phyloP scores from a whole-genome alignment of 345 rosid genomes.

The Reutealis trisperma region DNA sequence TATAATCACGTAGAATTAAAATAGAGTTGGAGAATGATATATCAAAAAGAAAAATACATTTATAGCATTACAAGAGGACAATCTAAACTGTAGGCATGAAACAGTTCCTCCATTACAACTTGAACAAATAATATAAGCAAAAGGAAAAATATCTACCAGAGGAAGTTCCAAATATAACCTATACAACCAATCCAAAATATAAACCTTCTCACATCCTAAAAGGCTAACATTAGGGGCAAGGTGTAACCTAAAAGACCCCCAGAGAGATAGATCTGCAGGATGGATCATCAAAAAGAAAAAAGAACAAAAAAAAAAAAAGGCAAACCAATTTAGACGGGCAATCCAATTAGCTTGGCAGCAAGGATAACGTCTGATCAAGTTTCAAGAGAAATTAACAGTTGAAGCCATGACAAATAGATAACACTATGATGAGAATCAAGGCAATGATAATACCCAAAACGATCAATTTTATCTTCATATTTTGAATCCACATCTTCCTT shows the following conservation, averaged over 20 bases:
- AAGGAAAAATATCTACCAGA: slow-evolving; percentile 23
- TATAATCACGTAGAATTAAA: too few species aligned
- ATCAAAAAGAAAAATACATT: background rate
- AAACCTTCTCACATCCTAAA: slow-evolving; percentile 25
- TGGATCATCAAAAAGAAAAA: slow-evolving; percentile 1
- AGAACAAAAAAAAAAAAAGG: slow-evolving; percentile 4
- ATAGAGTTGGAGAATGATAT: background rate
- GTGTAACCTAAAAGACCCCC: slow-evolving; percentile 13
- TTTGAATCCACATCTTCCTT: slow-evolving; percentile 87
- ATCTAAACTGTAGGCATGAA: slow-evolving; percentile 18
- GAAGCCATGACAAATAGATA: slow-evolving; percentile 84
- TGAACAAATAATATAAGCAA: slow-evolving; percentile 6
- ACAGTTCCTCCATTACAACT: slow-evolving; percentile 19
- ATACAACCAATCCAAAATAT: slow-evolving; percentile 41
- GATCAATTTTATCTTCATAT: slow-evolving; percentile 91
- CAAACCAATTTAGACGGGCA: slow-evolving; percentile 21
- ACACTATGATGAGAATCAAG: slow-evolving; percentile 62
- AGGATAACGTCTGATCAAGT: slow-evolving; percentile 7
- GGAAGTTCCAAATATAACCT: slow-evolving; percentile 32
- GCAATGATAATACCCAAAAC: slow-evolving; percentile 64
- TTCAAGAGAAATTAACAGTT: slow-evolving; percentile 44
- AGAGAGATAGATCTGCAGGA: slow-evolving; percentile 1
- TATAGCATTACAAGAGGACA: slow-evolving; percentile 5
- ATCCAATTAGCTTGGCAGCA: slow-evolving; percentile 29
- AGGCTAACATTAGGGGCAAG: slow-evolving; percentile 11